Conservation (phyloP, 768 basidiomycete genomes). For the Tephrocybe sp. region DNA sequence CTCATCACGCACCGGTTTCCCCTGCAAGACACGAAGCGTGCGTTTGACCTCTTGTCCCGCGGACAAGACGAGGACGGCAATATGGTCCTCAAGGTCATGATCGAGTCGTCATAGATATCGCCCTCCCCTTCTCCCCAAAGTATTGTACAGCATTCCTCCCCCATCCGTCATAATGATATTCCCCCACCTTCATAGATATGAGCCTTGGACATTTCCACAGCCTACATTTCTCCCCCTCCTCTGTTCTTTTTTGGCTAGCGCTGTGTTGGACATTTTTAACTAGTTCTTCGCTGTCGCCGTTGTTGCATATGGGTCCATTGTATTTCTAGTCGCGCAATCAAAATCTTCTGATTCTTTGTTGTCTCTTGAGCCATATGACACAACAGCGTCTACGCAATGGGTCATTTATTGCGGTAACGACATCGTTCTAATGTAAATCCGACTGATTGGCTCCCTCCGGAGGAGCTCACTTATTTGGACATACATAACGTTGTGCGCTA, state of each 20-base stretch:
- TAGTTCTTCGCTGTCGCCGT: neutral
- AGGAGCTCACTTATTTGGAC: neutral
- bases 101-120: conserved; percentile 45
- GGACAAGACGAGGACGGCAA: conserved; percentile 80
- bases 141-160: neutral
- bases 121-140: neutral
- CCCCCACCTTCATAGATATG: conserved; percentile 5
- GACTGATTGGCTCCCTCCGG: conserved; percentile 1
- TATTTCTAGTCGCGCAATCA: conserved; percentile 9
- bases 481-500: too few species aligned
- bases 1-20: conserved; percentile 79
- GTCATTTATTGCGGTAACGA: too few species aligned
- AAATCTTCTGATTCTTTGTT: neutral
- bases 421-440: too few species aligned
- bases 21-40: conserved; percentile 64
- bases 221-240: neutral
- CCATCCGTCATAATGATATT: neutral
- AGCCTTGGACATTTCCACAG: conserved; percentile 3
- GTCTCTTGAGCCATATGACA: too few species aligned
- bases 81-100: conserved; percentile 90
- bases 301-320: conserved; percentile 10
- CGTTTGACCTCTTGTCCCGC: conserved; percentile 78
- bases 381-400: too few species aligned
- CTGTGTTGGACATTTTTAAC: neutral
- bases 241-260: conserved; percentile 3